Base-by-base conservation (phyloP, 805 yeast genomes). In the Myxozyma geophila region DNA sequence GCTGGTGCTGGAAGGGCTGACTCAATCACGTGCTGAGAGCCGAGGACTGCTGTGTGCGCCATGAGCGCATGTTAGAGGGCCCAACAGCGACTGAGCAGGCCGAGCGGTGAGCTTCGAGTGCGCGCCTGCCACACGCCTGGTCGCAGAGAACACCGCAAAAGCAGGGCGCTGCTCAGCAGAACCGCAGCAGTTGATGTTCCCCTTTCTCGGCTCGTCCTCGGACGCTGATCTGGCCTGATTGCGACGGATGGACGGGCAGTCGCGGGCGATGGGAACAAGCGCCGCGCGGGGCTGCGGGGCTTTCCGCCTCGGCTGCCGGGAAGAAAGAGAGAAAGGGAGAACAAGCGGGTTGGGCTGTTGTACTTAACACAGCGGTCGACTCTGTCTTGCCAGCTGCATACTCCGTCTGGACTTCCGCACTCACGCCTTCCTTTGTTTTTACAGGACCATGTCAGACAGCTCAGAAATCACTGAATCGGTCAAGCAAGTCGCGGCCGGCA, bases 371-470 rank as follows among this genome's bases (percentile, higher is more conserved):
- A 3, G 5, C 28, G 28, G 2, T 28, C 28, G 28, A 28, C 28
- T 28, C 28, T 28, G 28, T 28, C 40, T 36, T 36, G 23, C 23
- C 39, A 19, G 15, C 39, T 50, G 17, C 40, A 4, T 19, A 41
- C 43, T 46, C 17, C 39, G n/a, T 12, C 33, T 43, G 8, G 19
- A 15, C 51, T 36, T 8, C 41, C 44, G 9, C 19, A 40, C 23
- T 17, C 35, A 9, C 10, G 12, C 5, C 46, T 17, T 40, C 33
- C 35, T n/a, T 46, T 6, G 47, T 44, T 28, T 28, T 21, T 19
- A 19, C 8, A 33, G 9, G 15, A 46, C 51, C 19, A 71, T 69
- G 74, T 67, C 74, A 2, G 75, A 72, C 70, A 59, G 62, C 48
- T 63, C 68, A 10, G 75, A 72, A 53, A 61, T 66, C 37, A 47